Evolutionary conservation across 192 early-diverging fungal species (phyloP).

Genomic region (Cetraspora pellucida): DNA sequence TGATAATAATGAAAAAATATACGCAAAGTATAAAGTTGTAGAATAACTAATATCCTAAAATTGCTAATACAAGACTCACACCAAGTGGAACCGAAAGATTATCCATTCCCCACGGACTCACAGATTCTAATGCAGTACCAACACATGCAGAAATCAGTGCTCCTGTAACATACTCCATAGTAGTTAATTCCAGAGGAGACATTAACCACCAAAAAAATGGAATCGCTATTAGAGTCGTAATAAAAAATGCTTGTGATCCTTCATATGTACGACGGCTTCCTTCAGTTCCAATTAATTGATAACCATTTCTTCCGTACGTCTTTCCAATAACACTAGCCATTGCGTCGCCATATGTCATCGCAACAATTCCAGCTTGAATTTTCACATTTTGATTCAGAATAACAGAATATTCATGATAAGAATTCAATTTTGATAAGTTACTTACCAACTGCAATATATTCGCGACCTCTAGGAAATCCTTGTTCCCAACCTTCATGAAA

Average conservation of each 20-base stretch:
- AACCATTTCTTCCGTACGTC: conserved; percentile 5
- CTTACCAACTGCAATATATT: conserved; percentile 19
- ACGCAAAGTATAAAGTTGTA: too few relatives aligned
- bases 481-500: conserved; percentile 25
- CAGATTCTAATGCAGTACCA: conserved; percentile 32
- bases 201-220: conserved; percentile 24
- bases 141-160: conserved; percentile 26
- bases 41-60: background rate
- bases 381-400: conserved; percentile 12
- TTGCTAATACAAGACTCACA: conserved; percentile 7
- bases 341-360: conserved; percentile 40
- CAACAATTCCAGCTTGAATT: conserved; percentile 34
- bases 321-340: conserved; percentile 35
- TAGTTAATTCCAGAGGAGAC: background rate
- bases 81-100: conserved; percentile 37
- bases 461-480: conserved; percentile 22
- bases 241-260: conserved; percentile 35
- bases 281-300: background rate
- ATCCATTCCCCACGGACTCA: conserved; percentile 37
- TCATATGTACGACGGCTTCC: conserved; percentile 21
- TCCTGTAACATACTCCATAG: conserved; percentile 9
- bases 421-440: background rate
- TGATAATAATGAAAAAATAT: too few relatives aligned
- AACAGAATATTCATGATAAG: background rate
- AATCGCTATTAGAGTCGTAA: conserved; percentile 21